A percentile compares a stretch with the other conserved stretches of the same genome.
Conservation (phyloP, 768 basidiomycete genomes). For the Dacryopinax spathularia region DNA sequence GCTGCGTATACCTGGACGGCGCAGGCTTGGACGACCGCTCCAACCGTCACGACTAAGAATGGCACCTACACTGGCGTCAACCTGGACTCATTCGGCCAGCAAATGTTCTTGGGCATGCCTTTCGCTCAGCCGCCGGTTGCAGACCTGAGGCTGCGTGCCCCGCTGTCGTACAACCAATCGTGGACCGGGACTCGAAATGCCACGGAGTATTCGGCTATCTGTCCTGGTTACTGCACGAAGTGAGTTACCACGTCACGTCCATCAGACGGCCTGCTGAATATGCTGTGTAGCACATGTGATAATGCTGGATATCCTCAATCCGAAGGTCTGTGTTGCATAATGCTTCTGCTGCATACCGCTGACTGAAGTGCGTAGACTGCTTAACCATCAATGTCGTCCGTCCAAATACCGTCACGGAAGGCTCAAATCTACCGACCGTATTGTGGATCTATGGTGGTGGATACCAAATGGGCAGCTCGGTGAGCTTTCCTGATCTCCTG, state of each 20-base stretch:
- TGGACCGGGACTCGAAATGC: conserved; percentile 29
- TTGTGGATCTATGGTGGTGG: neutral
- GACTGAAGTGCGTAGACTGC: conserved; percentile 8
- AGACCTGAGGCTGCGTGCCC: conserved; percentile 41
- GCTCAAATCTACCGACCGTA: neutral
- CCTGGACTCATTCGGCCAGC: conserved; percentile 22
- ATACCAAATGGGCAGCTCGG: neutral
- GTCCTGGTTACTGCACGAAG: neutral
- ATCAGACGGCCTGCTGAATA: neutral
- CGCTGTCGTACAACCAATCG: conserved; percentile 28
- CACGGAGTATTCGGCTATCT: conserved; percentile 24
- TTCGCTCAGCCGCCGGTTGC: conserved; percentile 46
- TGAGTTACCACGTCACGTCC: neutral
- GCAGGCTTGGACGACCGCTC: neutral
- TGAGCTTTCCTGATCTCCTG: neutral
- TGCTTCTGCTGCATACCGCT: neutral
- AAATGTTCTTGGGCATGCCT: conserved; percentile 48
- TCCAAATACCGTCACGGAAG: conserved; percentile 7
- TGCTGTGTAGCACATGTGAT: neutral
- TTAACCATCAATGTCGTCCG: conserved; percentile 13
- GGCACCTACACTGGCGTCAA: conserved; percentile 16
- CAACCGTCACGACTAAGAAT: conserved; percentile 17
- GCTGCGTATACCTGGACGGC: neutral
- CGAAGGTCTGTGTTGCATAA: neutral
- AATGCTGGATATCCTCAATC: neutral